A percentile compares a stretch with the other conserved stretches of the same genome.
These are phyloP conservation scores for apple (Malus domestica) DNA, from an alignment of 306 rosid species.

Conservation along the genomic window DNA sequence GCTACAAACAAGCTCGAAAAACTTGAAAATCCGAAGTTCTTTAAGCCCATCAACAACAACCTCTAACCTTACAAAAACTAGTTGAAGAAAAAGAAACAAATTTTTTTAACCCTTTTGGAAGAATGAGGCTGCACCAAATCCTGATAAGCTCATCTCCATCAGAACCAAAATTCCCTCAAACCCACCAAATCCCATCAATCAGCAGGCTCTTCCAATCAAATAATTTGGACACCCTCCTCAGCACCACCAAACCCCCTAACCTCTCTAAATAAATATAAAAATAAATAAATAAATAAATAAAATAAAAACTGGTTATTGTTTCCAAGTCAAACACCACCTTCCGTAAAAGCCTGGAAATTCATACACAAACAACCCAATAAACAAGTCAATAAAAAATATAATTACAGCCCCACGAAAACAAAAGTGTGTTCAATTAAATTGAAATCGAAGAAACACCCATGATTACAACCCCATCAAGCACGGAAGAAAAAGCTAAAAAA, in stretches of 20 bases:
- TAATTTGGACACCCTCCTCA: neutral
- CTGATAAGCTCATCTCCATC: conserved; percentile 35
- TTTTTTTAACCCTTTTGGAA: conserved; percentile 25
- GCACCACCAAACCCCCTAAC: conserved; percentile 28
- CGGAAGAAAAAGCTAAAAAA: neutral
- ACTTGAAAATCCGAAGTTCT: conserved; percentile 21
- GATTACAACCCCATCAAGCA: conserved; percentile 25
- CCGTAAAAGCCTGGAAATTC: conserved; percentile 63
- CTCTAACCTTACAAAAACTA: neutral
- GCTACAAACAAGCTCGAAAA: conserved; percentile 9
- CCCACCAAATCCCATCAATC: conserved; percentile 35
- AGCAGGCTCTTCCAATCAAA: conserved; percentile 10
- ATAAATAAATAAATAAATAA: neutral
- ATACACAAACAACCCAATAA: conserved; percentile 27
- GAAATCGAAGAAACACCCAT: conserved; percentile 21
- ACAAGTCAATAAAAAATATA: conserved; percentile 14
- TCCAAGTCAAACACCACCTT: conserved; percentile 67
- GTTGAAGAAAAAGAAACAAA: conserved; percentile 15
- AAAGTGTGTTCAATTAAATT: conserved; percentile 2
- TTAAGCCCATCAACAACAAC: conserved; percentile 39
- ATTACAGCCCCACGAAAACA: neutral
- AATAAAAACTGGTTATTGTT: conserved; percentile 20
- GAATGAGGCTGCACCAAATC: conserved; percentile 25
- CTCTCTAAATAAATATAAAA: neutral
- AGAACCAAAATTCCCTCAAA: conserved; percentile 23